Evolutionary conservation across 306 rosid genomes (phyloP), one percentile per base, ranked within the genome.

Genomic region (Cucumis sativus): DNA sequence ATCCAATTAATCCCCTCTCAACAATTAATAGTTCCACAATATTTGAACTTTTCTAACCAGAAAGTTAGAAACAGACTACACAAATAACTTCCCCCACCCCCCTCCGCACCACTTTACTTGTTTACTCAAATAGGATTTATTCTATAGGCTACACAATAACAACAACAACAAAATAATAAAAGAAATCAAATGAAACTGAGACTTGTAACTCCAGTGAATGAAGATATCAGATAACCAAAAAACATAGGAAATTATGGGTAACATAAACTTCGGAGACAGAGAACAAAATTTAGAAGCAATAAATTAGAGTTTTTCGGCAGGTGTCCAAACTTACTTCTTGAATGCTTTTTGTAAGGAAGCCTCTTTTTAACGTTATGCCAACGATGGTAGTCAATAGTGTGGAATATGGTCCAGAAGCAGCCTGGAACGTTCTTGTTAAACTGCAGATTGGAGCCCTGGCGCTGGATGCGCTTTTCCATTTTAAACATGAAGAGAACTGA

Each of bases 391-490:
- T 89, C 84, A 76, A 94, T 88, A 21, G 86, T 77, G 63, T 89
- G 86, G 76, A 88, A 76, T 75, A 89, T 81, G 79, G 91, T 86
- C 89, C 93, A 86, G 87, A 85, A 88, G 83, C 97, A 90, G 67
- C 97, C 93, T 45, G 86, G 88, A 74, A 84, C 77, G 65, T 74
- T 80, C 41, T 82, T 78, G 58, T 77, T 81, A 67, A 81, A 75
- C 76, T 78, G 87, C 79, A 84, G 30, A 9, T 75, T 60, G 20
- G 95, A 78, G 54, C 85, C 79, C 61, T 77, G 81, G 39, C 83
- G 82, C 72, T 82, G 35, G 82, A 85, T 56, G 10, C 86, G 84
- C 80, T 83, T 89, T 78, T 79, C 96, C 96, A 94, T 92, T 54
- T 68, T 75, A 61, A 69, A 55, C 81, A 25, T 72, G 77, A 70